phyloP scores from a whole-genome alignment of 305 asterid genomes.

The Coffea humblotiana region DNA sequence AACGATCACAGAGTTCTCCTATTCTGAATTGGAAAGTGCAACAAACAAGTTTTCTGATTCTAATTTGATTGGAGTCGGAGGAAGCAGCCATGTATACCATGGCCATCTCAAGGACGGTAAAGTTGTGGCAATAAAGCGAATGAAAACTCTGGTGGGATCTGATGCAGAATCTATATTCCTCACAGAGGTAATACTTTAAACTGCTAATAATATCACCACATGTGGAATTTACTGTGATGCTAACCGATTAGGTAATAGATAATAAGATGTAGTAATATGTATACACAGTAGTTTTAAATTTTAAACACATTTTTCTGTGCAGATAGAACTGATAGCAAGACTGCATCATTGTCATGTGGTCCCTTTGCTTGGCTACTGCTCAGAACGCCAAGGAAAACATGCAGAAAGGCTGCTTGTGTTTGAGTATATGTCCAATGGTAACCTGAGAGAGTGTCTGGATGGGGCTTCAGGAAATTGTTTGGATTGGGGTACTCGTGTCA shows the following conservation, averaged over 20 bases:
- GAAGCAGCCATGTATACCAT: slow-evolving; percentile 80
- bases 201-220: background rate
- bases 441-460: slow-evolving; percentile 84
- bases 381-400: slow-evolving; percentile 62
- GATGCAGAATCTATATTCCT: slow-evolving; percentile 75
- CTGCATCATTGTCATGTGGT: slow-evolving; percentile 96
- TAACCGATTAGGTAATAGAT: background rate
- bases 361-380: slow-evolving; percentile 90
- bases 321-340: slow-evolving; percentile 90
- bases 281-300: background rate
- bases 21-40: slow-evolving; percentile 77
- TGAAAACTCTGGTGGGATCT: slow-evolving; percentile 63
- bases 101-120: slow-evolving; percentile 77
- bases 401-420: slow-evolving; percentile 83
- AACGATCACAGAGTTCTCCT: slow-evolving; percentile 59
- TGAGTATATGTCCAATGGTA: slow-evolving; percentile 79
- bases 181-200: slow-evolving; percentile 65
- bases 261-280: background rate
- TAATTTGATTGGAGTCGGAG: slow-evolving; percentile 89
- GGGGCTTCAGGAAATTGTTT: slow-evolving; percentile 52
- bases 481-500: slow-evolving; percentile 72
- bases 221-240: background rate
- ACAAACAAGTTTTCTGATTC: slow-evolving; percentile 69
- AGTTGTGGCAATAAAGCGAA: slow-evolving; percentile 79
- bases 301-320: slow-evolving; percentile 16